Conservation (phyloP, 495 filamentous ascomycete genomes). For the Zalerion maritima region DNA sequence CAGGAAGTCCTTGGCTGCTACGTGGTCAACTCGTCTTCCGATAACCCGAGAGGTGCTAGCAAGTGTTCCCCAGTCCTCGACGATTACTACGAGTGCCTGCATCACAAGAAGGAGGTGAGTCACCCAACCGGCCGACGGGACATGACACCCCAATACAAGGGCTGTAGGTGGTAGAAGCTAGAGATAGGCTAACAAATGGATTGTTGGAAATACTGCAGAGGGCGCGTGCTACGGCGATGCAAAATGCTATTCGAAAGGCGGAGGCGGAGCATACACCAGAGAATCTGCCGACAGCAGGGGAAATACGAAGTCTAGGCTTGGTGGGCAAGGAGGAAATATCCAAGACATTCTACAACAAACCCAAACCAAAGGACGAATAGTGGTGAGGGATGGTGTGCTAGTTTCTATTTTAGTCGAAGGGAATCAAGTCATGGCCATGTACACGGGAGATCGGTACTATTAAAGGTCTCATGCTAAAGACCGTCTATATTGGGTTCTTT, state of each 20-base stretch:
- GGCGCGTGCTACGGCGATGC: slow-evolving; percentile 60
- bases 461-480: too few species aligned
- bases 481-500: too few species aligned
- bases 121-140: too few species aligned
- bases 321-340: slow-evolving; percentile 71
- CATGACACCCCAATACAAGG: slow-evolving; percentile 1
- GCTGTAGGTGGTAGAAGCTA: slow-evolving; percentile 1
- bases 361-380: too few species aligned
- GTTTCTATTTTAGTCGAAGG: too few species aligned
- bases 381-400: too few species aligned
- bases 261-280: slow-evolving; percentile 63
- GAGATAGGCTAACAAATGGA: slow-evolving; percentile 3
- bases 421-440: too few species aligned
- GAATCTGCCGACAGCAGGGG: slow-evolving; percentile 52
- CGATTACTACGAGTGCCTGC: slow-evolving; percentile 97
- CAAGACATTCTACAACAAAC: too few species aligned
- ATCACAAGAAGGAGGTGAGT: slow-evolving; percentile 92
- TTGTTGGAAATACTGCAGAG: slow-evolving; percentile 37
- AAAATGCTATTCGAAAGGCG: slow-evolving; percentile 75
- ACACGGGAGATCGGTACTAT: too few species aligned
- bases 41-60: slow-evolving; percentile 65
- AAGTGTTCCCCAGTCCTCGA: slow-evolving; percentile 84
- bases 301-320: slow-evolving; percentile 73
- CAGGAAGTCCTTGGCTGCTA: slow-evolving; percentile 86
- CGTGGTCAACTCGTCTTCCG: slow-evolving; percentile 61